Evolutionary conservation across 305 asterid species (phyloP).

Genomic region (Fraxinus baroniana): DNA sequence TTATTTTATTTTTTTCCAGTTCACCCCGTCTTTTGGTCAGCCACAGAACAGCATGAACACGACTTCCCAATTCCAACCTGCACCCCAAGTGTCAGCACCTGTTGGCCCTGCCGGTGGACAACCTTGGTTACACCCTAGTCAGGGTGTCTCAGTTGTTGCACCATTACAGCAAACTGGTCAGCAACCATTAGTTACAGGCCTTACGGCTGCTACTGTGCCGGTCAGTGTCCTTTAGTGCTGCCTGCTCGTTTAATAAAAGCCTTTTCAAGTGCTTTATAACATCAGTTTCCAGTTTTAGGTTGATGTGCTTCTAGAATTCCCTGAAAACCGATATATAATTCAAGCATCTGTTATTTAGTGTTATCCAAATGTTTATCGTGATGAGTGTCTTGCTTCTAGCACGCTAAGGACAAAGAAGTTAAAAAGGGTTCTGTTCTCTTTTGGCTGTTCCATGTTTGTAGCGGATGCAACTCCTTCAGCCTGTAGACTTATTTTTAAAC

Average conservation of each 20-base stretch:
- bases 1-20: slow-evolving; percentile 40
- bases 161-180: slow-evolving; percentile 55
- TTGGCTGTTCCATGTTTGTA: background rate
- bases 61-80: slow-evolving; percentile 60
- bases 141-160: slow-evolving; percentile 53
- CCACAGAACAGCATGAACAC: slow-evolving; percentile 45
- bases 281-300: background rate
- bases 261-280: slow-evolving; percentile 6
- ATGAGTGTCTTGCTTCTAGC: background rate
- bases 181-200: slow-evolving; percentile 30
- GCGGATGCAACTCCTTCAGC: background rate
- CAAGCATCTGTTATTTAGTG: background rate
- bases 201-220: slow-evolving; percentile 37
- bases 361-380: background rate
- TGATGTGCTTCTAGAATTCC: slow-evolving; percentile 5
- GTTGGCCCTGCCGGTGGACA: slow-evolving; percentile 53
- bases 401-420: background rate
- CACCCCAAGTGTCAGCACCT: slow-evolving; percentile 66
- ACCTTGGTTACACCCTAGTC: slow-evolving; percentile 69
- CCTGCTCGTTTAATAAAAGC: slow-evolving; percentile 14
- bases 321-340: background rate
- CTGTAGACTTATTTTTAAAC: background rate
- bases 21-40: slow-evolving; percentile 61
- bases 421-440: background rate
- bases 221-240: slow-evolving; percentile 41